Evolutionary conservation across 352 stramenopile species (phyloP).

Genomic region (Aphanomyces cochlioides): DNA sequence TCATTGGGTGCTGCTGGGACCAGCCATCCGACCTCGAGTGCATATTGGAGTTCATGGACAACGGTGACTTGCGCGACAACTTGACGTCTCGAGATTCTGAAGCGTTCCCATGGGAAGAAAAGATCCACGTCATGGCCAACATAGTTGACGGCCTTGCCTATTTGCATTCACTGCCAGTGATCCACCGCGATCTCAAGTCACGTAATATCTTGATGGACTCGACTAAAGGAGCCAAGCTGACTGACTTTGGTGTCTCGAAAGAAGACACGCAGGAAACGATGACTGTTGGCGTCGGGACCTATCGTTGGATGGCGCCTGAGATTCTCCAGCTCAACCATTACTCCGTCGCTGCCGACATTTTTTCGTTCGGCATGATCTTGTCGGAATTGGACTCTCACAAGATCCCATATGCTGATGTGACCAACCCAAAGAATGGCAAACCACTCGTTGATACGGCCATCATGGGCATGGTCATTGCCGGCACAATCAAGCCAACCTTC

Average conservation of each 20-base stretch:
- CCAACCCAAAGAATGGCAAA: conserved; percentile 25
- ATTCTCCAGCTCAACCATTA: conserved; percentile 30
- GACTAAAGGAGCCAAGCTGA: conserved; percentile 23
- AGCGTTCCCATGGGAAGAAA: conserved; percentile 15
- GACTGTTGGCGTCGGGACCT: conserved; percentile 28
- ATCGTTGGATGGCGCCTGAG: conserved; percentile 29
- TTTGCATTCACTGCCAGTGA: conserved; percentile 38
- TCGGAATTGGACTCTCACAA: conserved; percentile 27
- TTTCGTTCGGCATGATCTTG: conserved; percentile 27
- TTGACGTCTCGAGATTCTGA: neutral
- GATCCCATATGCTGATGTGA: conserved; percentile 30
- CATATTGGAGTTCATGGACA: conserved; percentile 24
- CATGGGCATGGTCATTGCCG: conserved; percentile 30
- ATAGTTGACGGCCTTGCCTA: conserved; percentile 37
- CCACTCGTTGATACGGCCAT: conserved; percentile 29
- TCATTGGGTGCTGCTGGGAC: conserved; percentile 22
- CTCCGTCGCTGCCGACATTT: conserved; percentile 25
- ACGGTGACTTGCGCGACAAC: conserved; percentile 18
- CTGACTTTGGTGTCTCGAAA: conserved; percentile 38
- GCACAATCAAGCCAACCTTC: conserved; percentile 27
- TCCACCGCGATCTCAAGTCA: conserved; percentile 26
- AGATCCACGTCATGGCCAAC: neutral
- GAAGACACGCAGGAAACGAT: conserved; percentile 29
- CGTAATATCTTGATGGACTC: conserved; percentile 24
- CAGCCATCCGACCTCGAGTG: conserved; percentile 29